Conservation (phyloP, 2,329 filamentous ascomycete genomes). For the Kalmusia sp. region DNA sequence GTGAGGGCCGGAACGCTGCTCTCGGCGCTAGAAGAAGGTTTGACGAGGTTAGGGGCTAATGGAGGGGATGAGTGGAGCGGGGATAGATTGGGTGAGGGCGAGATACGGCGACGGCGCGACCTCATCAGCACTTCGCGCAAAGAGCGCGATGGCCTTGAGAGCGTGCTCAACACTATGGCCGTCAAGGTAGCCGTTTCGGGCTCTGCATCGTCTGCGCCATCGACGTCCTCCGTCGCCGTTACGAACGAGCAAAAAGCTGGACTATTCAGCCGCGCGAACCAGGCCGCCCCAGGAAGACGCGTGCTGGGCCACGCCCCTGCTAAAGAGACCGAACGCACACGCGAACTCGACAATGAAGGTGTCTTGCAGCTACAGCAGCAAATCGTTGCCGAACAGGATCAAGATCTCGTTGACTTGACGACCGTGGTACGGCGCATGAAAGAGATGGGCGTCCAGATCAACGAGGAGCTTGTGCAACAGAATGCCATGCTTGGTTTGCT, state of each 20-base stretch:
- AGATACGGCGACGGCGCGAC: conserved; percentile 74
- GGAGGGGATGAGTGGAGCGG: conserved; percentile 47
- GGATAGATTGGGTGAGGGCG: conserved; percentile 72
- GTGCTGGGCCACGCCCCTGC: conserved; percentile 76
- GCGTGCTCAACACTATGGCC: conserved; percentile 70
- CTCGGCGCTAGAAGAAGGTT: conserved; percentile 68
- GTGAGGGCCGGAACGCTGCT: conserved; percentile 72
- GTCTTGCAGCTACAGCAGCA: conserved; percentile 76
- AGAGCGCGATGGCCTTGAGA: conserved; percentile 78
- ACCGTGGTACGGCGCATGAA: conserved; percentile 75
- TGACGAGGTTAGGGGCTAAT: conserved; percentile 52
- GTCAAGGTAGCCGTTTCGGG: conserved; percentile 55
- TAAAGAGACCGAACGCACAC: conserved; percentile 76
- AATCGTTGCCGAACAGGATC: conserved; percentile 77
- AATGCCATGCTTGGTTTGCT: conserved; percentile 74
- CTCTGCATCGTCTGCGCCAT: conserved; percentile 34
- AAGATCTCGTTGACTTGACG: conserved; percentile 72
- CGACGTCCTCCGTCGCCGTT: conserved; percentile 40
- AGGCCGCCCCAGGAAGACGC: conserved; percentile 44
- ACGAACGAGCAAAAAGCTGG: conserved; percentile 44
- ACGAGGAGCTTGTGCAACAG: conserved; percentile 75
- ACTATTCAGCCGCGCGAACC: conserved; percentile 39
- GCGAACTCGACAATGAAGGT: conserved; percentile 78
- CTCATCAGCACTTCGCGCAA: conserved; percentile 72
- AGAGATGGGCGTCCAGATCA: conserved; percentile 79